Base-by-base conservation (phyloP, 2,329 filamentous ascomycete genomes). In the Penicillium fuscoglaucum region DNA sequence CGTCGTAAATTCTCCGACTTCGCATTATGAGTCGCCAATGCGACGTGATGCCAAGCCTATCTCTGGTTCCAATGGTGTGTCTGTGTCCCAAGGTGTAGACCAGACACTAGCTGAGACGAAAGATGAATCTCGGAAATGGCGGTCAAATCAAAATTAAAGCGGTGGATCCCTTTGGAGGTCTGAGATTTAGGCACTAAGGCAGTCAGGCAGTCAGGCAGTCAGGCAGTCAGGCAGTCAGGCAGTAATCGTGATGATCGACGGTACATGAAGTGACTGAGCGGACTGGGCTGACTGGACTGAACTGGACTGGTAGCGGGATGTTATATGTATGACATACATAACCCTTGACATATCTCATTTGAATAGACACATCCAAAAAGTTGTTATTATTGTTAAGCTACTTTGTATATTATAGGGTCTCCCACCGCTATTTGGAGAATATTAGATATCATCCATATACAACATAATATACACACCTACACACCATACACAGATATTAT, bases 291-390 rank as follows among this genome's bases (percentile, higher is more conserved):
- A 49, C 31, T 26, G 47, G 21, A 33, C 26, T 19, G 46, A 21
- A 40, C 33, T 50, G 48, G 46, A 33, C 17, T 31, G 31, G 29
- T 31, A 52, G 19, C 51, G 39, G 47, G 17, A 44, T 45, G 29
- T 21, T 24, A 39, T 28, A 51, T 57, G 48, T 57, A 57, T 57
- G 54, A 45, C 54, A 57, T 52, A 46, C 54, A 56, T 41, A 24
- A 26, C 12, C 8, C n/a, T 53, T 2, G 24, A 24, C 21, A 28
- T 52, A 21, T 13, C 2, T 8, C 10, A 12, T n/a, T 31, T n/a
- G 15, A 29, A 52, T 29, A 31, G 21, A 28, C 12, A 47, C 8
- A 52, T 26, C 17, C 29, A 12, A 52, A 35, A 44, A 19, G 29
- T 15, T 2, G 31, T 13, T 33, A 6, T 15, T 28, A 26, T n/a